Percentiles rank a stretch among this genome's conserved stretches.
Conservation (phyloP, 1,284 basidiomycete species). For the Moesziomyces antarcticus region DNA sequence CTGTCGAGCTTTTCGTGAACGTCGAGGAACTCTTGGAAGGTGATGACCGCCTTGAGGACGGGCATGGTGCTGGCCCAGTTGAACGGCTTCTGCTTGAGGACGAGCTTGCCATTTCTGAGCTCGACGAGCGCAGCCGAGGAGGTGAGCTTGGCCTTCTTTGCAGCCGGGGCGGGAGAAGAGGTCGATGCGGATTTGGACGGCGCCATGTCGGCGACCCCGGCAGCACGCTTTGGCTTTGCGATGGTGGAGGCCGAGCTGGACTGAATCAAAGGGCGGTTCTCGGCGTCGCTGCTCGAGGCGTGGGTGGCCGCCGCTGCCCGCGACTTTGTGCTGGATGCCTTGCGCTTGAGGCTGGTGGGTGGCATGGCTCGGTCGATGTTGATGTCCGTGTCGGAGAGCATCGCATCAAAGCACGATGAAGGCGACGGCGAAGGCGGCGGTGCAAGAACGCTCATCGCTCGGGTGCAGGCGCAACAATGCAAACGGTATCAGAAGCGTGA, state of each 20-base stretch:
- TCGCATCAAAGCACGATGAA: constrained; percentile 47
- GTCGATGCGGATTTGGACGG: constrained; percentile 3
- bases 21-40: constrained; percentile 52
- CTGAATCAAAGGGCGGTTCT: constrained; percentile 29
- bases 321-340: constrained; percentile 28
- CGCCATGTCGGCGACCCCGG: background rate
- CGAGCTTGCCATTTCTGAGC: constrained; percentile 75
- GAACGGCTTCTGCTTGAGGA: constrained; percentile 81
- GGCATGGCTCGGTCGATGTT: constrained; percentile 44
- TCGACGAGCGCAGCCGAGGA: constrained; percentile 52
- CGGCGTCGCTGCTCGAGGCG: constrained; percentile 35
- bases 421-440: constrained; percentile 49
- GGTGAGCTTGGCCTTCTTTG: constrained; percentile 41
- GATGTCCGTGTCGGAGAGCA: constrained; percentile 50
- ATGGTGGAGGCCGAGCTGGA: background rate
- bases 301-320: constrained; percentile 4
- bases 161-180: constrained; percentile 17
- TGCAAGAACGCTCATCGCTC: constrained; percentile 53
- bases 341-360: constrained; percentile 40
- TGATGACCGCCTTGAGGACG: constrained; percentile 72
- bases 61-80: constrained; percentile 81
- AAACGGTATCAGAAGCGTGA: background rate
- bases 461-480: background rate
- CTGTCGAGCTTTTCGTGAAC: constrained; percentile 67
- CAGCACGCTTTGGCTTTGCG: background rate